phyloP scores from a whole-genome alignment of 352 stramenopile genomes.

The Pythium sukuiense region DNA sequence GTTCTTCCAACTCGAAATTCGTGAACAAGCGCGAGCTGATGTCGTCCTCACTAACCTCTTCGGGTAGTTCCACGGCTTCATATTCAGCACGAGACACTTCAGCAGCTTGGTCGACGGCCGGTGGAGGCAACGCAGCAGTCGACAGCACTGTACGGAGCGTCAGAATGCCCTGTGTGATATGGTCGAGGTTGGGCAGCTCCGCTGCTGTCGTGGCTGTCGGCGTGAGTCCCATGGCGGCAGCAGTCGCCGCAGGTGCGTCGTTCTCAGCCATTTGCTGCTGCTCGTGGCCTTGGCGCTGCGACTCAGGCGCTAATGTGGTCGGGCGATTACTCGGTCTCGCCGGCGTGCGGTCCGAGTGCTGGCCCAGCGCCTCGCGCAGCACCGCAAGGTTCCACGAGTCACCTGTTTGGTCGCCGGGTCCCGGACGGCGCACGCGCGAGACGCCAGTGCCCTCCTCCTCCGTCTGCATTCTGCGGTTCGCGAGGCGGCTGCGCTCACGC shows the following conservation, averaged over 20 bases:
- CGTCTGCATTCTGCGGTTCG: background rate
- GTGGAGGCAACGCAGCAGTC: conserved; percentile 16
- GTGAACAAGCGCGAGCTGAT: background rate
- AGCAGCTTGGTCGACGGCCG: background rate
- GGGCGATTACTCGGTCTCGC: conserved; percentile 18
- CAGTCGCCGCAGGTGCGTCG: conserved; percentile 8
- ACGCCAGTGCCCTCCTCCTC: background rate
- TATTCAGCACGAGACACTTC: background rate
- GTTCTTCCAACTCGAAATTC: background rate
- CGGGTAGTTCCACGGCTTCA: background rate
- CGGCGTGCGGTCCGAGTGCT: conserved; percentile 19
- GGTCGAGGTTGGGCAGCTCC: conserved; percentile 29
- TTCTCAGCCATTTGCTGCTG: conserved; percentile 27
- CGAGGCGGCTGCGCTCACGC: background rate
- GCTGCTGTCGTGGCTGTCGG: background rate
- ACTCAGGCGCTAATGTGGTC: conserved; percentile 3
- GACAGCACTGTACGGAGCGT: conserved; percentile 32
- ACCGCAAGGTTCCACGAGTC: conserved; percentile 64
- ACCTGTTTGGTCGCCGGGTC: conserved; percentile 30
- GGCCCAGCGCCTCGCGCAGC: conserved; percentile 49
- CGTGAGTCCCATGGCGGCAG: conserved; percentile 21
- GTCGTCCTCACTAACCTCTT: background rate
- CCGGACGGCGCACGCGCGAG: conserved; percentile 19
- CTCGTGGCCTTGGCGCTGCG: conserved; percentile 17
- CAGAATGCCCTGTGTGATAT: conserved; percentile 33